Conservation (phyloP, 1,284 basidiomycete species). For the Apiotrichum laibachii region DNA sequence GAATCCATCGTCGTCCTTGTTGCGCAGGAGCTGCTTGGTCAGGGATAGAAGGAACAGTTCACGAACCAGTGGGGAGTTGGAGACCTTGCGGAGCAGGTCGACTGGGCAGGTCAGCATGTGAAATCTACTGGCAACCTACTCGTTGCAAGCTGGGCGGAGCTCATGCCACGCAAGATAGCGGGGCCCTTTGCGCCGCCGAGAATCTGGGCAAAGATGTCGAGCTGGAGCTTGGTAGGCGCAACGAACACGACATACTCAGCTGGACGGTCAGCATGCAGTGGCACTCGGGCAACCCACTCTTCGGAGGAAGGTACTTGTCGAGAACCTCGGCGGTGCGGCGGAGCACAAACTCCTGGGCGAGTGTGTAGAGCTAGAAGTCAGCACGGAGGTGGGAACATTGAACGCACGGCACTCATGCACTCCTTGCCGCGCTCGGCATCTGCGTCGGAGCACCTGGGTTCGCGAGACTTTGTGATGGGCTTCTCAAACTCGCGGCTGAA, state of each 20-base stretch:
- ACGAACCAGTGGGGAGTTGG: slow-evolving; percentile 75
- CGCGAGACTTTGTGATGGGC: slow-evolving; percentile 83
- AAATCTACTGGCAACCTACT: slow-evolving; percentile 55
- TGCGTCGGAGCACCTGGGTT: slow-evolving; percentile 68
- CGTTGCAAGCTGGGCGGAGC: slow-evolving; percentile 74
- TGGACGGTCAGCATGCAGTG: slow-evolving; percentile 46
- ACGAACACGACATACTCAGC: slow-evolving; percentile 94
- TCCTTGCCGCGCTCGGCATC: slow-evolving; percentile 73
- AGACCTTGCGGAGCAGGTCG: slow-evolving; percentile 72
- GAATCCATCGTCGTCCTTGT: slow-evolving; percentile 57
- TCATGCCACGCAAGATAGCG: slow-evolving; percentile 65
- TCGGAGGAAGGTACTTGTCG: slow-evolving; percentile 82
- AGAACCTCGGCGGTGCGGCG: slow-evolving; percentile 80
- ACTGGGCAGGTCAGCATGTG: slow-evolving; percentile 24
- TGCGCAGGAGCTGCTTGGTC: slow-evolving; percentile 60
- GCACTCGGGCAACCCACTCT: slow-evolving; percentile 59
- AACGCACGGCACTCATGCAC: slow-evolving; percentile 64
- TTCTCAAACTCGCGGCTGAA: slow-evolving; percentile 81
- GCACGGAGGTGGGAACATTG: background rate
- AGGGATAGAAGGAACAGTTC: background rate
- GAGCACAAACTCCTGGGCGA: slow-evolving; percentile 83
- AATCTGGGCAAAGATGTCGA: slow-evolving; percentile 70
- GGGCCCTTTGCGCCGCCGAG: slow-evolving; percentile 56
- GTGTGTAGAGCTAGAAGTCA: slow-evolving; percentile 61
- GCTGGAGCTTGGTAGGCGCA: slow-evolving; percentile 75